Evolutionary conservation across 495 filamentous ascomycete genomes (phyloP).

Genomic region (Symbiotaphrina buchneri): DNA sequence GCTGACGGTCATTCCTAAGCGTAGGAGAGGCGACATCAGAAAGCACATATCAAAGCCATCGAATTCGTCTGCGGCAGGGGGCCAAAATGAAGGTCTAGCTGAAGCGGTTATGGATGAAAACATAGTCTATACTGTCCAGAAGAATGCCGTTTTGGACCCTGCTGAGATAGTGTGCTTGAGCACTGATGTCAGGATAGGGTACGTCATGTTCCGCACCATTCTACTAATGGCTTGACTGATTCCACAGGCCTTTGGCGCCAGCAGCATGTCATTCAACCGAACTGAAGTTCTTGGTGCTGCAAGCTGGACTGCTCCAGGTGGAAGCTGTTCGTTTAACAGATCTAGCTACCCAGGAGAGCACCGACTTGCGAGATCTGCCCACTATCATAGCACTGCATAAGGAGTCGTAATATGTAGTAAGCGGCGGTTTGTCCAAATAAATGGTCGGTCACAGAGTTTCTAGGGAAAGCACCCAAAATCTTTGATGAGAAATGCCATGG

Average conservation of each 20-base stretch:
- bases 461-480: too few relatives aligned
- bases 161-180: slow-evolving; percentile 62
- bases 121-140: slow-evolving; percentile 64
- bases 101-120: slow-evolving; percentile 72
- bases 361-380: slow-evolving; percentile 64
- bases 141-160: slow-evolving; percentile 42
- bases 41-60: slow-evolving; percentile 28
- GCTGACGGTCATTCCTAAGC: slow-evolving; percentile 54
- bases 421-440: too few relatives aligned
- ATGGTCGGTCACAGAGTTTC: too few relatives aligned
- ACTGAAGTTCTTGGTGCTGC: slow-evolving; percentile 57
- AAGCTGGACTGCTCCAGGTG: slow-evolving; percentile 48
- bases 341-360: slow-evolving; percentile 54
- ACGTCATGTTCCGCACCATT: slow-evolving; percentile 10
- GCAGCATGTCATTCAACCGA: slow-evolving; percentile 63
- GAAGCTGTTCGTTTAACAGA: slow-evolving; percentile 73
- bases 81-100: slow-evolving; percentile 28
- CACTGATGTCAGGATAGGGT: slow-evolving; percentile 67
- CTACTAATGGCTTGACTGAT: slow-evolving; percentile 1
- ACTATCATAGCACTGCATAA: too few relatives aligned
- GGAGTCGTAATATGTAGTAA: too few relatives aligned
- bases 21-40: slow-evolving; percentile 44
- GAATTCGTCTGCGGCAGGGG: slow-evolving; percentile 18
- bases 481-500: too few relatives aligned
- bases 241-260: slow-evolving; percentile 39